Evolutionary conservation across 345 rosid genomes (phyloP).

Genomic region (Citrus inodora): DNA sequence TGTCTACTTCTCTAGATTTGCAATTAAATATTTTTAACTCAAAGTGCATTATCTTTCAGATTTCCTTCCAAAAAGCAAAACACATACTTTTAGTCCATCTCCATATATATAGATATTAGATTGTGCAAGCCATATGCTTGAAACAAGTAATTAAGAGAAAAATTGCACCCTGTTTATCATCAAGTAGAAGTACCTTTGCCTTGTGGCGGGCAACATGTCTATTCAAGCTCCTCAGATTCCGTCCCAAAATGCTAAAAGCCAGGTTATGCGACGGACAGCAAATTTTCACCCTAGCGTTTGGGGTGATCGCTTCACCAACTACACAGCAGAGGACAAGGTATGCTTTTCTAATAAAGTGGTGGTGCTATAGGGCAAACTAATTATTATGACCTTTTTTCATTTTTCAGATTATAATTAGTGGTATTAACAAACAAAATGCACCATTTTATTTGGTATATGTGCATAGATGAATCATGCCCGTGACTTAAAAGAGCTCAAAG

Average conservation of each 20-base stretch:
- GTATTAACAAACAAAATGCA: not conserved
- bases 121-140: not conserved
- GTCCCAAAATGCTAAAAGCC: not conserved
- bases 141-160: not conserved
- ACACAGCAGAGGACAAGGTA: not conserved
- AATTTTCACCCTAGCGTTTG: not conserved
- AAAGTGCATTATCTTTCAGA: no score
- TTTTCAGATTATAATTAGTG: not conserved
- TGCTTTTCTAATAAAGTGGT: not conserved
- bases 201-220: not conserved
- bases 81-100: not conserved
- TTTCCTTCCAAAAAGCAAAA: no score
- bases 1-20: no score
- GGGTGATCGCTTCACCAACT: not conserved
- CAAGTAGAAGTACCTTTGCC: not conserved
- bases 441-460: not conserved
- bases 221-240: not conserved
- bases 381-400: not conserved
- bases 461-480: not conserved
- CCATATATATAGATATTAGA: not conserved
- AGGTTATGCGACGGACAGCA: not conserved
- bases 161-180: not conserved
- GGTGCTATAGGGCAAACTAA: no score
- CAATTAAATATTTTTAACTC: no score
- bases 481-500: not conserved